Percentiles rank a stretch among this genome's conserved stretches.
Evolutionary conservation across 805 yeast genomes (phyloP).

Genomic region (Saturnispora diversa): DNA sequence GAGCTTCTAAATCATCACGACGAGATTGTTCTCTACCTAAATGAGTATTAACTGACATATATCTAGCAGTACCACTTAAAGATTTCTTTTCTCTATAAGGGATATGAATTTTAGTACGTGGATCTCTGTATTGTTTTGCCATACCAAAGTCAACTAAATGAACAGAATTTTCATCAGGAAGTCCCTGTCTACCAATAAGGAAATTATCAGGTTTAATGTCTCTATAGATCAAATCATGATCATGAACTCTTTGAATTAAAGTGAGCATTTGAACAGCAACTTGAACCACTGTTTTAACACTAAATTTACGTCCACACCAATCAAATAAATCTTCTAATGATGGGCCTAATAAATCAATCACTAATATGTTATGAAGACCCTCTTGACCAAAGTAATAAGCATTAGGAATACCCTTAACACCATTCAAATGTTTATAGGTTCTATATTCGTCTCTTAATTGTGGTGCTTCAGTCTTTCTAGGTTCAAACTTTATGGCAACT

Average conservation of each 20-base stretch:
- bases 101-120: slow-evolving; percentile 88
- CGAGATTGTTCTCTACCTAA: slow-evolving; percentile 95
- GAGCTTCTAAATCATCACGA: slow-evolving; percentile 91
- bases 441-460: slow-evolving; percentile 94
- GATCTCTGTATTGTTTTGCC: slow-evolving; percentile 98
- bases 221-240: slow-evolving; percentile 83
- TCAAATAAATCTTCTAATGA: slow-evolving; percentile 93
- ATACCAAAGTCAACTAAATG: slow-evolving; percentile 95
- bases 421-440: slow-evolving; percentile 82
- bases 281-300: slow-evolving; percentile 83
- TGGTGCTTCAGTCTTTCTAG: slow-evolving; percentile 94
- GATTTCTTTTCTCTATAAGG: slow-evolving; percentile 96
- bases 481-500: slow-evolving; percentile 96
- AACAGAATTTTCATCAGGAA: slow-evolving; percentile 75
- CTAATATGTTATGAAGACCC: slow-evolving; percentile 90
- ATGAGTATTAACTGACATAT: slow-evolving; percentile 96
- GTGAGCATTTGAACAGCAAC: slow-evolving; percentile 92
- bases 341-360: slow-evolving; percentile 92
- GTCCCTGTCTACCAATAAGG: slow-evolving; percentile 80
- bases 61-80: slow-evolving; percentile 95
- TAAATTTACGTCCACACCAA: slow-evolving; percentile 93
- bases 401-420: slow-evolving; percentile 79
- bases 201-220: slow-evolving; percentile 98
- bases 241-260: slow-evolving; percentile 79
- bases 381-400: slow-evolving; percentile 99